phyloP scores from a whole-genome alignment of 176 grass and related monocot genomes.

The Alloteropsis semialata region DNA sequence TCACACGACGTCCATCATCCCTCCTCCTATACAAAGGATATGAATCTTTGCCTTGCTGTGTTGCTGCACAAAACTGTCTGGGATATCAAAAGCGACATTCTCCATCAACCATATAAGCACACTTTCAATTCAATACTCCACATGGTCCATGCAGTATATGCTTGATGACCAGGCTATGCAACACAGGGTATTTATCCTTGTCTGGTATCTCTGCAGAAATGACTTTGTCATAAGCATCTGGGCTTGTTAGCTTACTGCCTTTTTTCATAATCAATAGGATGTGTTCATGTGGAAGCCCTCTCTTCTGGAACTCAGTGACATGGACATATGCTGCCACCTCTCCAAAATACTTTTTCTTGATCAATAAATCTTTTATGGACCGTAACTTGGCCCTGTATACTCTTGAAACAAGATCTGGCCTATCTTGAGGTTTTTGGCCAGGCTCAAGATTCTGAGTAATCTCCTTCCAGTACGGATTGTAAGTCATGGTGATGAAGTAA shows the following conservation, averaged over 20 bases:
- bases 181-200: neutral
- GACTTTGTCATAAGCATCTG: slow-evolving; percentile 10
- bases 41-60: neutral
- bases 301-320: slow-evolving; percentile 9
- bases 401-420: neutral
- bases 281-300: neutral
- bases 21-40: neutral
- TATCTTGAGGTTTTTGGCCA: neutral
- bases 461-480: neutral
- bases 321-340: neutral
- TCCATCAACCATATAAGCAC: neutral
- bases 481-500: slow-evolving; percentile 4
- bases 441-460: neutral
- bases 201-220: slow-evolving; percentile 23
- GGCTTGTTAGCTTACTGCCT: neutral
- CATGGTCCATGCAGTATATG: neutral
- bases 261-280: slow-evolving; percentile 1
- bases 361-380: neutral
- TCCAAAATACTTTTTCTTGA: neutral
- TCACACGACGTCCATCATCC: neutral
- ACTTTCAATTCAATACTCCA: neutral
- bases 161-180: neutral
- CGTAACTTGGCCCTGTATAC: neutral
- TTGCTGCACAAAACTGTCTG: neutral
- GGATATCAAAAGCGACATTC: neutral